phyloP scores from a whole-genome alignment of 176 grass and related monocot species.

The Pontederia crassipes region DNA sequence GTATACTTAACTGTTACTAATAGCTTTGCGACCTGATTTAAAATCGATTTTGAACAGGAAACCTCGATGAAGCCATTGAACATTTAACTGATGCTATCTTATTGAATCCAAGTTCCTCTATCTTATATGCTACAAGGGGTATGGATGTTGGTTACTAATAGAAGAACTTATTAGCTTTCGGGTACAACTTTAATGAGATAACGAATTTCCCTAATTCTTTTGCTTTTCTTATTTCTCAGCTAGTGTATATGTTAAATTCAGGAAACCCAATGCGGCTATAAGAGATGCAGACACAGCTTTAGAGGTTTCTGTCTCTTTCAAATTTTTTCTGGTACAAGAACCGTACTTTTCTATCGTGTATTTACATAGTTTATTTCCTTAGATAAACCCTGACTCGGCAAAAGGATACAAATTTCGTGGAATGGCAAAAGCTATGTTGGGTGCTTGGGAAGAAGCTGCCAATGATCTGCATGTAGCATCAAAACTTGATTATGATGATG shows the following conservation, averaged over 20 bases:
- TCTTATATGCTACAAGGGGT: conserved; percentile 65
- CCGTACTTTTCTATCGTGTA: not conserved
- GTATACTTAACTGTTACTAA: no score
- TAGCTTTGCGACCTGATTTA: no score
- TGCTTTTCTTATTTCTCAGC: conserved; percentile 23
- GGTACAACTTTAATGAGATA: not conserved
- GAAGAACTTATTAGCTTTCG: not conserved
- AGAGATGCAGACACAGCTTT: conserved; percentile 57
- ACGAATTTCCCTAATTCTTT: not conserved
- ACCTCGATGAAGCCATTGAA: conserved; percentile 41
- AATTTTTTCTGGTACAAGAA: not conserved
- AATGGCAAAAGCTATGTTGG: conserved; percentile 61
- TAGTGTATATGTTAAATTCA: conserved; percentile 39
- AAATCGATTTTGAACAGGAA: conserved; percentile 24
- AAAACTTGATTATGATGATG: conserved; percentile 67
- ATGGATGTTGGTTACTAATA: not conserved
- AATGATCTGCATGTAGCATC: conserved; percentile 51
- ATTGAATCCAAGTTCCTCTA: conserved; percentile 54
- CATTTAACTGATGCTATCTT: conserved; percentile 47
- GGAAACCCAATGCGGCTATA: conserved; percentile 62
- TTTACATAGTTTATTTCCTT: conserved; percentile 2
- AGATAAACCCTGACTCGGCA: conserved; percentile 69
- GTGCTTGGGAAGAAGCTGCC: conserved; percentile 59
- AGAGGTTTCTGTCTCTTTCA: conserved; percentile 26
- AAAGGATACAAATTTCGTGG: conserved; percentile 76